Evolutionary conservation across 208 protist species (phyloP), one percentile per base, ranked within the genome.

Genomic region (Naegleria fowleri): DNA sequence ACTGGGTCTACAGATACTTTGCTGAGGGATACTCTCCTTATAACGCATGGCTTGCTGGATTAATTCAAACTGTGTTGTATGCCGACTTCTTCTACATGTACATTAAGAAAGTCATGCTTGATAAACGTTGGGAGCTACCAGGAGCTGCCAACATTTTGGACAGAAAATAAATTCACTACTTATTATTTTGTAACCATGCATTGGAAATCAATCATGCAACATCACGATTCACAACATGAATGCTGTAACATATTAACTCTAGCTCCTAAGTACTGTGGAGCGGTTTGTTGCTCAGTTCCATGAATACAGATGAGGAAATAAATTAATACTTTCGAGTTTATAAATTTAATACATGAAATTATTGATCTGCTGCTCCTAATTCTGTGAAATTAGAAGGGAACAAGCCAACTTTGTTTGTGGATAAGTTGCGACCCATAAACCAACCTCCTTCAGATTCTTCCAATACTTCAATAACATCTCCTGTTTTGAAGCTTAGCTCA

Each of bases 81-180:
- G 91, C 95, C 5, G 98, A 99, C 93, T 99, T 99, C 91, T 99
- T 99, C 93, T 98, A 99, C 91, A 95, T 97, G 88, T 99, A 98
- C 93, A 91, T 99, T 43, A 88, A 52, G 41, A 40, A 33, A 84
- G 76, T 40, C 11, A 16, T 11, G 38, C 11, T 40, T 38, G 76
- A 40, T 38, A 84, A 84, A 36, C 16, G 15, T 19, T 33, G 76
- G 38, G 76, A 84, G 15, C 39, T 84, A 36, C 76, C 76, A 29
- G 55, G 55, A 22, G 13, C 22, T 67, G 55, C 55, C 11, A 67
- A 15, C 11, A 67, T 67, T 67, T 67, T 67, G 22, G 55, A 67
- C 13, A 4, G 55, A 67, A 67, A 67, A 29, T 67, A 67, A 67
- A 67, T 67, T 29, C 22, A 5, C 5, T 58, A 19, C 51, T 15